Evolutionary conservation across 768 basidiomycete genomes (phyloP), one percentile per base, ranked within the genome.

Genomic region (Pulveroboletus sp.): DNA sequence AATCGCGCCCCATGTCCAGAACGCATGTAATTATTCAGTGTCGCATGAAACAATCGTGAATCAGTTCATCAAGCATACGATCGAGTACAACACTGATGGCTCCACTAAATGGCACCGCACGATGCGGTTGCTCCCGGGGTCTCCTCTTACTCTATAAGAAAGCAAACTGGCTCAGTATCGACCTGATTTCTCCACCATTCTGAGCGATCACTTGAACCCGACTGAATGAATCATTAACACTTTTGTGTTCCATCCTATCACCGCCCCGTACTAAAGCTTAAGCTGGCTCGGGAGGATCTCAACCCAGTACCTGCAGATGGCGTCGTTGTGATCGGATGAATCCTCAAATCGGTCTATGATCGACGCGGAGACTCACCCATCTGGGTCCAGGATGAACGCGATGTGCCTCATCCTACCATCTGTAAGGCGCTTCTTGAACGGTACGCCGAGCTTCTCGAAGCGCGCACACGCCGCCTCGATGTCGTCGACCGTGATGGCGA

Each of bases 331-430:
- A 20, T 35, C 30, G 8, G 38, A 47, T 46, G 27, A 51, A 29
- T 20, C 9, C 16, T 20, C 14, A 42, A 23, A 14, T 47, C 35
- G 31, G 51, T 20, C 32, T 22, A 27, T 13, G 16, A 37, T 12
- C 30, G n/a, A 37, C n/a, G 24, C 23, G n/a, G 34, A 55, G 8
- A 24, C 58, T 63, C 49, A 89, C 82, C 86, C 86, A 71, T 92
- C 89, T 24, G 89, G 89, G 68, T 92, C 89, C 70, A 90, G 67
- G 55, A 87, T 79, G 65, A 93, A 93, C 2, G 90, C 91, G 43
- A 93, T 87, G 56, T 86, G 44, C 69, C 66, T 84, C 88, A 97
- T 93, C 67, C 75, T 86, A 11, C 94, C 93, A 47, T 95, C 94
- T 1, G 76, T 79, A 14, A 82, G 84, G 55, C 77, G 79, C 75